These are phyloP conservation scores for Carex kokanica DNA, from an alignment of 176 grass and related monocot species.

Conservation along the genomic window DNA sequence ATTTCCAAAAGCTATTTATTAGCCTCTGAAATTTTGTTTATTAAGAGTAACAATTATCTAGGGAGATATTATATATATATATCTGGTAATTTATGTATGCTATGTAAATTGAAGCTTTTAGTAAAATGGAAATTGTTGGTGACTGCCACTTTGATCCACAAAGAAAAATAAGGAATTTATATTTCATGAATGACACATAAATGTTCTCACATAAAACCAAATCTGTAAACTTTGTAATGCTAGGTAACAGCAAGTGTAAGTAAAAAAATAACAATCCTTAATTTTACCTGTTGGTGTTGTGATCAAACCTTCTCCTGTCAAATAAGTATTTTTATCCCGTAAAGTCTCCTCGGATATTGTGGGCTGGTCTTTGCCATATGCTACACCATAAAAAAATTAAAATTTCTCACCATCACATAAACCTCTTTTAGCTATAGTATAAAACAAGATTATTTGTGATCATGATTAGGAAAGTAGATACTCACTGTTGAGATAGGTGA, in stretches of 20 bases:
- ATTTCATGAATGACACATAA: not conserved
- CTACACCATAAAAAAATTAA: conserved; percentile 26
- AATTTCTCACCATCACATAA: not conserved
- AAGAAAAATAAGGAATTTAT: not conserved
- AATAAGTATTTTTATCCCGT: conserved; percentile 46
- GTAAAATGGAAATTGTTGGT: not conserved
- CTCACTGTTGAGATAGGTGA: conserved; percentile 48
- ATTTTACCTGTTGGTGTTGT: not conserved
- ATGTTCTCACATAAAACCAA: not conserved
- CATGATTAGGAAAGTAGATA: not conserved
- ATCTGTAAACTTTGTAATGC: not conserved
- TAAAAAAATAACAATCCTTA: not conserved
- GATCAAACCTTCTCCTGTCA: conserved; percentile 34
- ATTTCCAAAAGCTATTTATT: not conserved
- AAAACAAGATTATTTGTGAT: not conserved
- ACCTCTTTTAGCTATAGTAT: not conserved
- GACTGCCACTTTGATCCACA: not conserved
- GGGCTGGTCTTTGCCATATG: conserved; percentile 38
- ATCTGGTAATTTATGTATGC: not conserved
- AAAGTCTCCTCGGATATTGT: conserved; percentile 48
- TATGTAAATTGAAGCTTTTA: not conserved
- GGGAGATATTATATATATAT: not conserved
- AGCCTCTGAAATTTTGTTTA: not conserved
- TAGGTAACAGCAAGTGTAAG: not conserved
- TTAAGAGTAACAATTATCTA: not conserved